Conservation (phyloP, 768 basidiomycete genomes). For the Lactarius sanguifluus region DNA sequence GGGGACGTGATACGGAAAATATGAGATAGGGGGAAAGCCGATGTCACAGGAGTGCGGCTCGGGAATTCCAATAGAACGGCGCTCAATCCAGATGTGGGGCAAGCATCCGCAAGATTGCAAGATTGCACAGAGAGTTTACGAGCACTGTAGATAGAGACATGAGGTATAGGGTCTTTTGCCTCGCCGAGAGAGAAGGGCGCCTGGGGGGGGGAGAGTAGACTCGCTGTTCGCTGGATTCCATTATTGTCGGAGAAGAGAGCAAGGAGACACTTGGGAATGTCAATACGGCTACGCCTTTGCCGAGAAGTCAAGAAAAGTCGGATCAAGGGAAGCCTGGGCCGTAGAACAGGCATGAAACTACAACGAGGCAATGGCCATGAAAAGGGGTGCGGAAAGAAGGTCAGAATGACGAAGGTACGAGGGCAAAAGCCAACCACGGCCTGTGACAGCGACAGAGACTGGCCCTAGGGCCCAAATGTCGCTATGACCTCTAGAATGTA, state of each 20-base stretch:
- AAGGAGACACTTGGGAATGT: conserved; percentile 9
- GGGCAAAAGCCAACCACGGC: not conserved
- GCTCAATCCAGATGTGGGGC: conserved; percentile 6
- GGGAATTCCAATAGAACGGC: conserved; percentile 20
- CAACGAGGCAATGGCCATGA: conserved; percentile 19
- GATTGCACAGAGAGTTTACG: not conserved
- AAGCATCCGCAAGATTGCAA: conserved; percentile 7
- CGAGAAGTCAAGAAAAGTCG: conserved; percentile 15
- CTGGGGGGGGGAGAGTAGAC: not conserved
- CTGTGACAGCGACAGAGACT: conserved; percentile 1
- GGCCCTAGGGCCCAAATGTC: conserved; percentile 7
- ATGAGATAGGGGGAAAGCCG: conserved; percentile 26
- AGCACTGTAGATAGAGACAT: not conserved
- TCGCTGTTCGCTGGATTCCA: conserved; percentile 10
- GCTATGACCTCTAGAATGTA: conserved; percentile 3
- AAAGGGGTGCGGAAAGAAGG: conserved; percentile 7
- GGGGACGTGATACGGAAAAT: conserved; percentile 24
- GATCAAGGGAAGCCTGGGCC: conserved; percentile 19
- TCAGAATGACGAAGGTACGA: conserved; percentile 8
- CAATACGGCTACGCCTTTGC: conserved; percentile 2
- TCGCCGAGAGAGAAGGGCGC: not conserved
- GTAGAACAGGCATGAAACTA: conserved; percentile 3
- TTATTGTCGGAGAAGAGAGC: conserved; percentile 21
- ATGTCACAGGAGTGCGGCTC: conserved; percentile 23
- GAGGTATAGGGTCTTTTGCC: conserved; percentile 5